Conservation (phyloP, 2,329 filamentous ascomycete genomes). For the Trichoderma koningii region DNA sequence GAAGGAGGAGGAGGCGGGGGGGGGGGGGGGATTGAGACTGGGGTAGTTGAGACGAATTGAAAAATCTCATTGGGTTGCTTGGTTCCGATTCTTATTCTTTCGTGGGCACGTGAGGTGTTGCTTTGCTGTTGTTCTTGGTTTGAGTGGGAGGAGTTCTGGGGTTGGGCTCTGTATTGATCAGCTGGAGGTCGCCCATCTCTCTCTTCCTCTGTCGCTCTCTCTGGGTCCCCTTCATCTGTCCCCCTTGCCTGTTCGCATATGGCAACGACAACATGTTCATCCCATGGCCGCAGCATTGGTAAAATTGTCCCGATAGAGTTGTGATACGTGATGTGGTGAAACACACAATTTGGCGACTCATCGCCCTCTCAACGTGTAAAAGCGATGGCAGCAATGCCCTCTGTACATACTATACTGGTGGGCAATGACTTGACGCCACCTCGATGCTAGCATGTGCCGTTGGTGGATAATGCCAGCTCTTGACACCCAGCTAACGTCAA, state of each 20-base stretch:
- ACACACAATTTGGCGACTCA: constrained; percentile 6
- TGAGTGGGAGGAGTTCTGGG: neutral
- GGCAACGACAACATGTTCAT: no score
- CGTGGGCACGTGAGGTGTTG: constrained; percentile 18
- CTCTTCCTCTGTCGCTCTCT: no score
- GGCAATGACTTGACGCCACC: neutral
- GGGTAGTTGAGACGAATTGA: neutral
- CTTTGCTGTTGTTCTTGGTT: neutral
- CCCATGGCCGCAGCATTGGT: neutral
- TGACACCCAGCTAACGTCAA: neutral
- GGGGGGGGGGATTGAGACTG: neutral
- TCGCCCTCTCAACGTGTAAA: constrained; percentile 1
- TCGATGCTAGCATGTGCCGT: no score
- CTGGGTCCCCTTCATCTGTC: neutral
- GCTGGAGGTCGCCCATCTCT: neutral
- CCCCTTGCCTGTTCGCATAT: neutral
- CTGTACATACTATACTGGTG: no score
- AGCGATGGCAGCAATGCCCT: neutral
- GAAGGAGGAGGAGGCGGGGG: neutral
- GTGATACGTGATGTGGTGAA: neutral
- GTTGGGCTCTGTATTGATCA: constrained; percentile 8
- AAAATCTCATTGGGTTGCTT: no score
- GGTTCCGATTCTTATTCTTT: neutral
- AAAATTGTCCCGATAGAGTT: neutral
- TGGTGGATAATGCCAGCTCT: neutral